Base-by-base conservation (phyloP, 495 filamentous ascomycete genomes). In the Pseudotulostoma volvatum region DNA sequence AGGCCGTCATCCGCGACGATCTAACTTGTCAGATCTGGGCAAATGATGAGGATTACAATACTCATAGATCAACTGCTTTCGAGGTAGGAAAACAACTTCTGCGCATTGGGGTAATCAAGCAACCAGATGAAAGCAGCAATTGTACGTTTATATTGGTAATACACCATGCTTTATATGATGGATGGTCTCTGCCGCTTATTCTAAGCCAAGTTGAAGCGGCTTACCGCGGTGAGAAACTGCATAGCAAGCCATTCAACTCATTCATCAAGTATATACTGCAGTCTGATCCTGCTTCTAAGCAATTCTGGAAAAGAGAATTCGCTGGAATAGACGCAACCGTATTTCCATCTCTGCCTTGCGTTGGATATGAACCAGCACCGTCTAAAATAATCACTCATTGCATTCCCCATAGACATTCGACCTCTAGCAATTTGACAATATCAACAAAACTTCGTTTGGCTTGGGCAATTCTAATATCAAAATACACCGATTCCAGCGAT, bases 271-370 rank as follows among this genome's bases (percentile, higher is more conserved):
- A 57, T 37, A 23, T 52, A 3, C 28, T 33, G 11, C 19, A 33
- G 2, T 7, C 4, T 7, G 47, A 54, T 25, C 21, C 46, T 19
- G 34, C 36, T 7, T 33, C 36, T 8, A 37, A 38, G 7, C 17
- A 40, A 0, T 57, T 47, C 34, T 57, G 54, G 54, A 54, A 55
- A 0, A 38, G 47, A 2, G 44, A 49, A 28, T 52, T 75, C 7
- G 40, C 52, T 1, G 63, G 54, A 11, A 17, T 39, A 7, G 21
- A 39, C 8, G 60, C 55, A 18, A 55, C 18, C 8, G 13, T 63
- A 18, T 73, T 71, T 45, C 71, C 71, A 1, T 16, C 52, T 2
- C 48, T 71, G 8, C 67, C 70, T 0, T 59, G 50, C 17, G 42
- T 48, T 1, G 55, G 54, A 0, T 68, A 73, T 43, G 57, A 60